phyloP scores from a whole-genome alignment of 768 basidiomycete genomes.

The Paxillus involutus region DNA sequence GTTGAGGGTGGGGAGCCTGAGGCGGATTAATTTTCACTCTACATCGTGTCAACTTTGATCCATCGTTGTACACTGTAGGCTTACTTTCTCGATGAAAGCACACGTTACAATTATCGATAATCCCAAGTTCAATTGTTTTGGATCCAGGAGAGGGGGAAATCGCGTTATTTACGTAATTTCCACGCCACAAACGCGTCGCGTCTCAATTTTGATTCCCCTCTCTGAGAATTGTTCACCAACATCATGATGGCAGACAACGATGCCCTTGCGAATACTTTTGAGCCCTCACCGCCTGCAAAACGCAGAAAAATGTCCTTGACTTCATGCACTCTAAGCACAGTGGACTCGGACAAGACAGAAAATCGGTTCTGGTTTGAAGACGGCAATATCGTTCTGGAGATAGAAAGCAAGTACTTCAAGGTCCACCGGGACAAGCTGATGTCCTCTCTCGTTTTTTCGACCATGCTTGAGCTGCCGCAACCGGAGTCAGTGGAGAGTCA shows the following conservation, averaged over 20 bases:
- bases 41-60: too few species aligned
- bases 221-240: too few species aligned
- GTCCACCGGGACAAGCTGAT: conserved; percentile 23
- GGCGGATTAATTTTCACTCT: conserved; percentile 11
- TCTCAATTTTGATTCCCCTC: too few species aligned
- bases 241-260: not conserved
- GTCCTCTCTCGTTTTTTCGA: conserved; percentile 30
- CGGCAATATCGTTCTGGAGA: conserved; percentile 35
- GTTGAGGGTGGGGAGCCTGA: conserved; percentile 28
- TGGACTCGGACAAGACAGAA: not conserved
- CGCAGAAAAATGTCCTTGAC: not conserved
- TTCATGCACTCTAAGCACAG: not conserved
- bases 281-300: conserved; percentile 5
- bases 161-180: not conserved
- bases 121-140: too few species aligned
- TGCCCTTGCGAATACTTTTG: not conserved
- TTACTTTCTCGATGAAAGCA: too few species aligned
- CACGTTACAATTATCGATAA: too few species aligned
- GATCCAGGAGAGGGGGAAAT: too few species aligned
- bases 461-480: conserved; percentile 37
- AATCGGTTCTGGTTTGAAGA: conserved; percentile 31
- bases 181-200: conserved; percentile 4
- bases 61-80: too few species aligned
- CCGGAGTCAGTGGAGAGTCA: conserved; percentile 27
- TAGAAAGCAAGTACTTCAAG: conserved; percentile 24